Conservation (phyloP, 1,139 yeast genomes). For the Suhomyces ambrosiae region DNA sequence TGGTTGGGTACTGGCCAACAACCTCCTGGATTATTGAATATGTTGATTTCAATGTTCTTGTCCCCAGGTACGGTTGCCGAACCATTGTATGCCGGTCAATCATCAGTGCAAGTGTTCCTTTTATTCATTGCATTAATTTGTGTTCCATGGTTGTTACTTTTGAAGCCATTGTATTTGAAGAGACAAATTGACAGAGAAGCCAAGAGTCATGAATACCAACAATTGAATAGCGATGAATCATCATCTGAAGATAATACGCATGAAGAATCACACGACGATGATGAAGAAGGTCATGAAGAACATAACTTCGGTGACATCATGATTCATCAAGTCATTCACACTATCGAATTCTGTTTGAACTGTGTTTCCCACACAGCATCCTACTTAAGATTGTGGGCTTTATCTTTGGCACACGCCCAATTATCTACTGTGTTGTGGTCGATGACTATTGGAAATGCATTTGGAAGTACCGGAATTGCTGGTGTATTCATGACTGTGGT, state of each 20-base stretch:
- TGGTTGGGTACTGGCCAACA: conserved; percentile 70
- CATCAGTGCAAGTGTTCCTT: conserved; percentile 59
- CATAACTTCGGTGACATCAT: conserved; percentile 71
- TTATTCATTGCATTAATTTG: conserved; percentile 65
- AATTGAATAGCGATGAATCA: conserved; percentile 22
- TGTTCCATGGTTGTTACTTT: conserved; percentile 74
- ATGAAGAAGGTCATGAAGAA: conserved; percentile 55
- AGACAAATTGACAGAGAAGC: conserved; percentile 47
- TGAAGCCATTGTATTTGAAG: conserved; percentile 59
- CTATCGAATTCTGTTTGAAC: conserved; percentile 76
- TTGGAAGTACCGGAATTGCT: conserved; percentile 49
- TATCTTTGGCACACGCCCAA: conserved; percentile 78
- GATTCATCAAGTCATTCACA: conserved; percentile 79
- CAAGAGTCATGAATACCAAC: conserved; percentile 34
- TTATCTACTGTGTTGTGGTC: conserved; percentile 74
- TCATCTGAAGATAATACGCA: conserved; percentile 15
- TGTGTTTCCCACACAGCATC: conserved; percentile 83
- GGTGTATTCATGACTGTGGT: conserved; percentile 58
- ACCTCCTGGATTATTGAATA: conserved; percentile 79
- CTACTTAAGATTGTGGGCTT: conserved; percentile 76
- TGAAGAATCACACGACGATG: conserved; percentile 38
- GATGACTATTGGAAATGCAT: conserved; percentile 69
- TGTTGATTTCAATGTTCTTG: conserved; percentile 80
- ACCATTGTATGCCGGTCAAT: conserved; percentile 65
- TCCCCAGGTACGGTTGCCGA: conserved; percentile 75